These are phyloP conservation scores for Termitomyces sp. DNA, from an alignment of 768 basidiomycete genomes.

Conservation along the genomic window DNA sequence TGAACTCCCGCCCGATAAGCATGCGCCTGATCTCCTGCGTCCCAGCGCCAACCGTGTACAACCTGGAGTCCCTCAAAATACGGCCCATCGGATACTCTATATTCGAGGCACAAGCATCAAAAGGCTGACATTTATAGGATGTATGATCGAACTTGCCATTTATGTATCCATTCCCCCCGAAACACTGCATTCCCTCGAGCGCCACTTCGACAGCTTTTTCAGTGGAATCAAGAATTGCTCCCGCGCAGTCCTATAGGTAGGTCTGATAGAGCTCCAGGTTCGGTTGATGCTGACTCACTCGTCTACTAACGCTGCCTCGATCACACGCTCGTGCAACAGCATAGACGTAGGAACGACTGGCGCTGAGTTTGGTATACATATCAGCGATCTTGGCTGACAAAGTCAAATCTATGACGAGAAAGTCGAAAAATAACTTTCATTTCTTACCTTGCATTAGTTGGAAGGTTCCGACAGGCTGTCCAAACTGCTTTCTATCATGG, in stretches of 20 bases:
- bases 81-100: slow-evolving; percentile 88
- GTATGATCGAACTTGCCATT: slow-evolving; percentile 50
- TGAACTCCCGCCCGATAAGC: slow-evolving; percentile 93
- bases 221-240: slow-evolving; percentile 89
- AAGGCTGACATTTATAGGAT: not conserved
- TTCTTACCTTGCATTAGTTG: slow-evolving; percentile 89
- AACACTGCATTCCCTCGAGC: slow-evolving; percentile 86
- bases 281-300: slow-evolving; percentile 39
- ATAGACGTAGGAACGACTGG: slow-evolving; percentile 88
- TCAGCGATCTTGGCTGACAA: slow-evolving; percentile 73
- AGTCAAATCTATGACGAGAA: slow-evolving; percentile 7
- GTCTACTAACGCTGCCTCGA: slow-evolving; percentile 66
- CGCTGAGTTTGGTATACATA: slow-evolving; percentile 92
- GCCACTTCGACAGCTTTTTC: slow-evolving; percentile 91
- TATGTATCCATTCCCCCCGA: slow-evolving; percentile 95
- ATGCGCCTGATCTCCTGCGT: slow-evolving; percentile 94
- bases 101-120: not conserved
- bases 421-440: slow-evolving; percentile 8
- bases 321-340: slow-evolving; percentile 90
- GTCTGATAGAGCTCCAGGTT: not conserved
- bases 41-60: slow-evolving; percentile 95
- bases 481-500: slow-evolving; percentile 93
- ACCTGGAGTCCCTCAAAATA: slow-evolving; percentile 77
- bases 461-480: slow-evolving; percentile 81
- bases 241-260: slow-evolving; percentile 78